Base-by-base conservation (phyloP, 2,329 filamentous ascomycete genomes). In the Graphiopsis chlorocephala region DNA sequence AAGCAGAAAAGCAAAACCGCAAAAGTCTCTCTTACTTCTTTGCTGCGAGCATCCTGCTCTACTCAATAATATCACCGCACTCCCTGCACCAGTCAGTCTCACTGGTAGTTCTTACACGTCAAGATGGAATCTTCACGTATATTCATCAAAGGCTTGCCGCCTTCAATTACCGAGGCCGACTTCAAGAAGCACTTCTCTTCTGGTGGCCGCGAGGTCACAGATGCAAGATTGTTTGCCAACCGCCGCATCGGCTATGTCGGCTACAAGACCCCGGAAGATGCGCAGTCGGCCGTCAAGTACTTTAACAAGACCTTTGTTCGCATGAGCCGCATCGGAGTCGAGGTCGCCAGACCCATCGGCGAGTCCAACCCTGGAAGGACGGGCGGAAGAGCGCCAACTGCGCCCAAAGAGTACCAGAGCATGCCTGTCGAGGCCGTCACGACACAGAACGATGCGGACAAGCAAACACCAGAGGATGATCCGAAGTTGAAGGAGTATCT, bases 271-370 rank as follows among this genome's bases (percentile, higher is more conserved):
- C 82, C 90, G 15, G 87, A 94, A 67, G 90, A 92, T 75, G 95
- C 95, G 64, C 83, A 86, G 64, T 86, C 88, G 74, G 94, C 95
- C 52, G 90, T 96, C 76, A 93, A 91, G 78, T 96, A 97, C 82
- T 97, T 97, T 84, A 93, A 99, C 83, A 92, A 87, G 76, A 90
- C 93, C 68, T 99, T 93, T 79, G 92, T 99, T 73, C 92, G 93
- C 72, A 95, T 97, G 91, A 97, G 93, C 65, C 96, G 90, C 81
- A 93, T 99, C 73, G 85, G 85, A 31, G 95, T 97, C 67, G 93
- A 97, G 80, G 81, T 95, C 74, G 95, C 95, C 64, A 89, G 86
- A 76, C 90, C 95, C 66, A 90, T 96, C 47, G 68, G 70, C 42
- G 72, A 81, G 75, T 85, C 68, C 7, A 65, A 63, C 53, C 53